Conservation (phyloP, 2,329 filamentous ascomycete genomes). For the Pseudonectria foliicola region DNA sequence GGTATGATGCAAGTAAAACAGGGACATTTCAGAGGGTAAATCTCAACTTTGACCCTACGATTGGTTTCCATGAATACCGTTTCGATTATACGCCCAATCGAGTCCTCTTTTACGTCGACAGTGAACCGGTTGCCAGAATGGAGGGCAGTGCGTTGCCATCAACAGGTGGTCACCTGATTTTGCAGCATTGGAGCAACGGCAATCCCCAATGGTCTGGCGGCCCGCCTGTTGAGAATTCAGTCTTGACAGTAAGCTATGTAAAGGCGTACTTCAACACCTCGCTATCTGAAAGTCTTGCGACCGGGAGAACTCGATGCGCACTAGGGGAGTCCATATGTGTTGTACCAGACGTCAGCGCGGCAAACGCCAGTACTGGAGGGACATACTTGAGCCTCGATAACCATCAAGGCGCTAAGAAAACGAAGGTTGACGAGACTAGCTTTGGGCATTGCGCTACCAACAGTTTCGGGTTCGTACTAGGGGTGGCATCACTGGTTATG, state of each 20-base stretch:
- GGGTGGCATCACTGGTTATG: too few relatives aligned
- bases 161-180: conserved; percentile 56
- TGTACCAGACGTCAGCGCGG: conserved; percentile 14
- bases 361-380: conserved; percentile 18
- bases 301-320: conserved; percentile 9
- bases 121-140: conserved; percentile 48
- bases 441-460: background rate
- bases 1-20: conserved; percentile 56
- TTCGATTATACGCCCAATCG: conserved; percentile 62
- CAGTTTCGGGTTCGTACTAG: background rate
- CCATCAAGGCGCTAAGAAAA: background rate
- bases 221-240: conserved; percentile 56
- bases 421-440: background rate
- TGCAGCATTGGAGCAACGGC: conserved; percentile 76
- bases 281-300: conserved; percentile 15
- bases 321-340: conserved; percentile 13
- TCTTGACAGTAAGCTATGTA: conserved; percentile 60
- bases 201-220: conserved; percentile 64
- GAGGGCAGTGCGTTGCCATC: conserved; percentile 50
- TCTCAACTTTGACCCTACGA: conserved; percentile 60
- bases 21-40: conserved; percentile 49
- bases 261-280: conserved; percentile 78
- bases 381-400: conserved; percentile 9
- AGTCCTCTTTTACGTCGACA: conserved; percentile 66
- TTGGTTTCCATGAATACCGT: conserved; percentile 67